Base-by-base conservation (phyloP, 495 filamentous ascomycete species). In the Thermothielavioides terrestris region DNA sequence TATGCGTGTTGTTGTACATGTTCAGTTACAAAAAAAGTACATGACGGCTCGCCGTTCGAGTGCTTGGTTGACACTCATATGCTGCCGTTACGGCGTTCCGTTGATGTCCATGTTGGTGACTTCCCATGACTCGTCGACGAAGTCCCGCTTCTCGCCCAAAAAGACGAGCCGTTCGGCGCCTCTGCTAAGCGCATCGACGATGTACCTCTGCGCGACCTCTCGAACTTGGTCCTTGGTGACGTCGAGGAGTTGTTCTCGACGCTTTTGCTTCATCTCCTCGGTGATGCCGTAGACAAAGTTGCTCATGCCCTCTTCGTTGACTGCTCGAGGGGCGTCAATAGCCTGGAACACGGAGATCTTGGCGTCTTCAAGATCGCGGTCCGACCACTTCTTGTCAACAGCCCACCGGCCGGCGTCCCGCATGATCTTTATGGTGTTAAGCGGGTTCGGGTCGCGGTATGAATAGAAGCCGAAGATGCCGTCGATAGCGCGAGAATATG, bases 381-480 rank as follows among this genome's bases (percentile, higher is more conserved):
- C 83, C 0, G 83, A 83, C 92, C 92, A 98, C 45, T 82, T 65
- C 53, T 84, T 85, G 55, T 94, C 84, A 42, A 84, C 69, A 6
- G 94, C 94, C 76, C 86, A 96, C 40, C 78, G 70, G 14, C 92
- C 94, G 8, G 88, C 85, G 54, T 83, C 83, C 18, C 75, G 70
- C 79, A 97, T 94, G 39, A 96, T 84, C 46, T 79, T 83, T 52
- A 97, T 68, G 0, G 86, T 86, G 64, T 95, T 96, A 49, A 81
- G 70, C 8, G 94, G 89, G 62, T 96, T 95, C n/a, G 94, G 92
- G 67, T 98, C 92, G 14, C 92, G 83, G 70, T 97, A 98, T 51
- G 85, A 91, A 69, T 91, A 95, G 69, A 95, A 91, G 31, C 89
- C 88, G 58, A 98, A 96, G 2, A 92, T 59, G 17, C 92, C 92